Evolutionary conservation across 2,329 filamentous ascomycete genomes (phyloP), one percentile per base, ranked within the genome.

Genomic region (Periconia sp.): DNA sequence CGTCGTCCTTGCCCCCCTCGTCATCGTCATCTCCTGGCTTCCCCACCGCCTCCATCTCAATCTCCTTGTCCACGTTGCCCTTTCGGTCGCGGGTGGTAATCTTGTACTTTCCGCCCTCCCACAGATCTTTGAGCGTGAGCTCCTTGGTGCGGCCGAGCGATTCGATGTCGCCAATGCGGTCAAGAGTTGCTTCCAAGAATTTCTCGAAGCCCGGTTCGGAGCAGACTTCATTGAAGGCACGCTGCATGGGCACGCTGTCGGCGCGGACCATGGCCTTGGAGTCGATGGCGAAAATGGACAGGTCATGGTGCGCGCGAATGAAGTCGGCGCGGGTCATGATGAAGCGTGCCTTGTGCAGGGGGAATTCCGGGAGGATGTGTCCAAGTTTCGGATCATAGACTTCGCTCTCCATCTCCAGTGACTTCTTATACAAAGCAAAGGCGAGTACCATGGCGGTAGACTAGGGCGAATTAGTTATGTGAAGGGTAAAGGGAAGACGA

Each of bases 291-390:
- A 97, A 97, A 54, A 99, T 85, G 70, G 97, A 97, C 55, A 94
- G 84, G 59, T 94, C 90, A 76, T 99, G 94, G 69, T 97, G 92
- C 55, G 86, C 82, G 61, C 94, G 87, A 65, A 97, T 92, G 72
- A 97, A 99, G 74, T 99, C 94, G 54, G 91, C 88, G 49, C 94
- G 84, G 14, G 94, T 97, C 93, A 97, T 97, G 70, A 97, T 88
- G 74, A 97, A 83, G 58, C 72, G 68, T 11, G 72, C 72, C 45
- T 68, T 61, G 53, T 74, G 71, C 2, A 75, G 69, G 1, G 72
- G 70, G 33, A 91, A 88, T 41, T 90, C 84, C 0, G 94, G 92
- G 3, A 97, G 82, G 30, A 91, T 80, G 68, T 96, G 90, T 33
- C 90, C 90, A 10, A 71, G 74, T 14, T 86, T 77, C 0, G 81